Base-by-base conservation (phyloP, 106 monocot genomes). In the Gastrodia elata region DNA sequence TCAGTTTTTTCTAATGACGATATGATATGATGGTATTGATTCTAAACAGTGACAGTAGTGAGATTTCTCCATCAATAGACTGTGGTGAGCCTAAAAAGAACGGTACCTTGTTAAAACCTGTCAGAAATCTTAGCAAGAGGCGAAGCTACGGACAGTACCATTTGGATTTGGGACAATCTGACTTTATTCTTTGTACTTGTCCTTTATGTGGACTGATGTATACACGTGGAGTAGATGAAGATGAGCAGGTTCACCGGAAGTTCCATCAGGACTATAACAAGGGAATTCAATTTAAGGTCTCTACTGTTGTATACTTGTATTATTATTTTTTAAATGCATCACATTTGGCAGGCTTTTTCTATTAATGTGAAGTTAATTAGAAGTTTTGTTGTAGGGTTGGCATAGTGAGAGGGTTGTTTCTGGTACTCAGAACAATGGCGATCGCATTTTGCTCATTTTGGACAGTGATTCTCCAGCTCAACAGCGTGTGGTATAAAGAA, bases 211-310 rank as follows among this genome's bases (percentile, higher is more conserved):
- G 91, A 10, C 65, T 91, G 64, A 83, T 77, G 82, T 94, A 94
- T 77, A 71, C 94, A 3, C 77, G 80, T 10, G 94, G 94, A 15
- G 87, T 92, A 9, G 83, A 87, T 32, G 83, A 39, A 14, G 95
- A 95, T 55, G 95, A 95, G 79, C 84, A 92, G 64, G 39, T 84
- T 65, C 95, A 95, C 73, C 85, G 84, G 41, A 32, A 39, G 13
- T 92, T 83, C 65, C 95, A 95, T 74, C 85, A 80, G 72, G 82
- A 84, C 34, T 89, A 87, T 39, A 43, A 73, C n/a, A 83, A 80
- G 38, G 95, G 95, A 18, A 79, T 91, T 55, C 81, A 73, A 38
- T 89, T 95, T 71, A 92, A 89, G 91, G 95, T 92, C 20, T 34
- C 37, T 39, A 2, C 38, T 77, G 1, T 64, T 37, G 4, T 68